Base-by-base conservation (phyloP, 306 rosid genomes). In the Argentina anserina region DNA sequence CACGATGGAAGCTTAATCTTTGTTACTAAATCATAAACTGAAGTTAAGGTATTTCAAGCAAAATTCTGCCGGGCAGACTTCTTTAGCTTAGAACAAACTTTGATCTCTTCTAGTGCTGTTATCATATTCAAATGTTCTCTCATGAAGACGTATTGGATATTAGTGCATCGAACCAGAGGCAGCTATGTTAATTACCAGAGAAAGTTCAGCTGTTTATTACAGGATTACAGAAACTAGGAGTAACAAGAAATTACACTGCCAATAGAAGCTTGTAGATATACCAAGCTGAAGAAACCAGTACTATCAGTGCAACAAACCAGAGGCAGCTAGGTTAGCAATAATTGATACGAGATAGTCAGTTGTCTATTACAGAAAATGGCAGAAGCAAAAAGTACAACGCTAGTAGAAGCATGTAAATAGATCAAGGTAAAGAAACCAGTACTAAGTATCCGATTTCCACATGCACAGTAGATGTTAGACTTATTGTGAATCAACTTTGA, bases 401-500 rank as follows among this genome's bases (percentile, higher is more conserved):
- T 68, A 21, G 6, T 39, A 74, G 63, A 29, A 42, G 37, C 42
- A 47, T n/a, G 67, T 70, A 45, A 41, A 40, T 34, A 43, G 10
- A 20, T 28, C 31, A 31, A 23, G 28, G 17, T 20, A 62, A 62
- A 41, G 40, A 55, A 70, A 53, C 76, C 29, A 47, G 37, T 20
- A 26, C 69, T 47, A 34, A 15, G 28, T 18, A 18, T 41, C 20
- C 18, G 42, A 13, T 67, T 9, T 36, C 15, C 12, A 7, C 50
- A 21, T 33, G 26, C 41, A 29, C 10, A 47, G 18, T 17, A 15
- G 41, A 56, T 25, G 41, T 17, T 55, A 4, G 26, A 39, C 26
- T 39, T 40, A 72, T 7, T 67, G 43, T 34, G 39, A 66, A 23
- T 91, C 81, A 86, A 14, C 45, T 73, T 65, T 76, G 80, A 1